These are phyloP conservation scores for Fusarium sp. DNA, from an alignment of 2,329 filamentous ascomycete species.

Conservation along the genomic window DNA sequence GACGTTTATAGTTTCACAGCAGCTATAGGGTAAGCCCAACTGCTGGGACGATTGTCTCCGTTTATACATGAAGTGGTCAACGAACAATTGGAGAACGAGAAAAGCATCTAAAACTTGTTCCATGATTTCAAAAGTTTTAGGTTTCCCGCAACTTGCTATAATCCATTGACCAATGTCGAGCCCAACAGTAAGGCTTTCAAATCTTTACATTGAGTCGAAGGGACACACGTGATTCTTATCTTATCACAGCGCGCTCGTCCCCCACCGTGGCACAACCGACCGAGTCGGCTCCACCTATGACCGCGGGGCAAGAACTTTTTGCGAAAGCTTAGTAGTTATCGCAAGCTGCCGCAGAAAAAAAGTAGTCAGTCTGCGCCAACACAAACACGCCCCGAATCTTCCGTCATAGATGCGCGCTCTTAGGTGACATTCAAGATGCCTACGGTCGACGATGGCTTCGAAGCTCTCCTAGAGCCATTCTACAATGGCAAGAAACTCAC, in stretches of 20 bases:
- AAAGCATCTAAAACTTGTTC: neutral
- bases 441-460: conserved; percentile 70
- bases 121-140: neutral
- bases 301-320: conserved; percentile 50
- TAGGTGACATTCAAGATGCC: conserved; percentile 59
- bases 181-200: neutral
- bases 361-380: conserved; percentile 29
- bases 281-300: conserved; percentile 43
- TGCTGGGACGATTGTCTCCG: neutral
- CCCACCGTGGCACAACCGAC: conserved; percentile 44
- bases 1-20: neutral
- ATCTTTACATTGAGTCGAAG: neutral
- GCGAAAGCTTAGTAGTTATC: conserved; percentile 43
- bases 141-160: neutral
- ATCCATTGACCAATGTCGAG: neutral
- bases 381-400: conserved; percentile 24
- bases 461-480: conserved; percentile 73
- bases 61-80: neutral
- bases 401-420: conserved; percentile 46
- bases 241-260: conserved; percentile 42
- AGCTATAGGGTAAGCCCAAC: neutral
- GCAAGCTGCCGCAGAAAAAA: conserved; percentile 40
- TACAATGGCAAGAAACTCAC: conserved; percentile 76
- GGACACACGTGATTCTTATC: conserved; percentile 36
- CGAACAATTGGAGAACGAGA: neutral